These are phyloP conservation scores for Chernovozyma sophiae-reginae DNA, from an alignment of 1,139 yeast species.

Conservation along the genomic window DNA sequence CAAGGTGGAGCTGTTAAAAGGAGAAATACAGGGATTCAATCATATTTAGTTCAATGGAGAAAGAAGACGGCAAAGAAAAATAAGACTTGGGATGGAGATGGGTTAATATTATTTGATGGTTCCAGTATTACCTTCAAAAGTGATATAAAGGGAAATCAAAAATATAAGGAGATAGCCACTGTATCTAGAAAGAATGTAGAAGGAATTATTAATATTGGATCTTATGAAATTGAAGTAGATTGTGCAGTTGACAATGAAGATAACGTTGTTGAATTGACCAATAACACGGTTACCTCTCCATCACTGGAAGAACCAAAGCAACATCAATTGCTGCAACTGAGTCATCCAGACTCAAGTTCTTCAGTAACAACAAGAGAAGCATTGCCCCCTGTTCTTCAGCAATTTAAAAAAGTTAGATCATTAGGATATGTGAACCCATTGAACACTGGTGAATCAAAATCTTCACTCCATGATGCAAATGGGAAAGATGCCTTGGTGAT, in stretches of 20 bases:
- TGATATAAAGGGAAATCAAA: constrained; percentile 10
- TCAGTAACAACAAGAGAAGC: too few species aligned
- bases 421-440: not conserved
- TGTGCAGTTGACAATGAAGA: constrained; percentile 11
- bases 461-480: not conserved
- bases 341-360: not conserved
- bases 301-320: not conserved
- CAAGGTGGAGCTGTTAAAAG: not conserved
- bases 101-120: constrained; percentile 36
- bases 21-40: not conserved
- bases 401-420: not conserved
- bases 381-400: not conserved
- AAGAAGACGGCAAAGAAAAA: constrained; percentile 72
- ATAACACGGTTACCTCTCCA: too few species aligned
- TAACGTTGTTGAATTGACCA: not conserved
- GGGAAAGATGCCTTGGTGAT: constrained; percentile 20
- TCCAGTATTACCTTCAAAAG: constrained; percentile 14
- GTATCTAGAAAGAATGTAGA: constrained; percentile 7
- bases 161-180: constrained; percentile 17
- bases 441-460: not conserved
- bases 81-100: constrained; percentile 97
- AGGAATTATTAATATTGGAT: constrained; percentile 20
- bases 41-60: constrained; percentile 57
- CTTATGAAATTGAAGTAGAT: constrained; percentile 27
- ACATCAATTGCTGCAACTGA: not conserved